Evolutionary conservation across 2,329 filamentous ascomycete genomes (phyloP).

Genomic region (Nemania diffusa): DNA sequence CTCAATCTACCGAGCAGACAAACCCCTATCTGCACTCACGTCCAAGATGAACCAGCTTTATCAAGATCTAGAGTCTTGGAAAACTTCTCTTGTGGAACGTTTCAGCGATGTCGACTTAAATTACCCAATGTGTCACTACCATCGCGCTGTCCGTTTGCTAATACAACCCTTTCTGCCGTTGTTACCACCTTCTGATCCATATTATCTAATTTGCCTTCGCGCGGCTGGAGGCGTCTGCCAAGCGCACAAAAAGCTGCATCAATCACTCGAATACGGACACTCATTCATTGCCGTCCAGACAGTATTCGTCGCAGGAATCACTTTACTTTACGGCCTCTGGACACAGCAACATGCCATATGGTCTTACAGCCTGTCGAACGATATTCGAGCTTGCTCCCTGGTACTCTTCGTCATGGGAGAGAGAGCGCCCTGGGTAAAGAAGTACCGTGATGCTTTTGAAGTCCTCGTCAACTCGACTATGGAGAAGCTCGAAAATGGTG

Average conservation of each 20-base stretch:
- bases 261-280: slow-evolving; percentile 54
- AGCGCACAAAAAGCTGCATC: slow-evolving; percentile 55
- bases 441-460: slow-evolving; percentile 60
- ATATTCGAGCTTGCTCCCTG: slow-evolving; percentile 60
- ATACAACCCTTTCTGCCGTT: slow-evolving; percentile 62
- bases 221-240: slow-evolving; percentile 56
- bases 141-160: slow-evolving; percentile 60
- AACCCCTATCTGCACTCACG: slow-evolving; percentile 55
- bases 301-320: slow-evolving; percentile 56
- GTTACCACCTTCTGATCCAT: slow-evolving; percentile 57
- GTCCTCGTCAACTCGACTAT: slow-evolving; percentile 58
- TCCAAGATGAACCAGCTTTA: slow-evolving; percentile 60
- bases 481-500: slow-evolving; percentile 56
- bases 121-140: slow-evolving; percentile 61
- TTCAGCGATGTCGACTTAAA: slow-evolving; percentile 55
- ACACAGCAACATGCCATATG: slow-evolving; percentile 58
- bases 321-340: slow-evolving; percentile 53
- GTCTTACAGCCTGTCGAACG: slow-evolving; percentile 60
- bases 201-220: slow-evolving; percentile 56
- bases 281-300: slow-evolving; percentile 57
- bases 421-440: slow-evolving; percentile 58
- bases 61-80: slow-evolving; percentile 59
- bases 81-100: slow-evolving; percentile 49
- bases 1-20: slow-evolving; percentile 62
- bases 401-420: slow-evolving; percentile 62